Base-by-base conservation (phyloP, 805 yeast genomes). In the Helenozyma rhizophorensis region DNA sequence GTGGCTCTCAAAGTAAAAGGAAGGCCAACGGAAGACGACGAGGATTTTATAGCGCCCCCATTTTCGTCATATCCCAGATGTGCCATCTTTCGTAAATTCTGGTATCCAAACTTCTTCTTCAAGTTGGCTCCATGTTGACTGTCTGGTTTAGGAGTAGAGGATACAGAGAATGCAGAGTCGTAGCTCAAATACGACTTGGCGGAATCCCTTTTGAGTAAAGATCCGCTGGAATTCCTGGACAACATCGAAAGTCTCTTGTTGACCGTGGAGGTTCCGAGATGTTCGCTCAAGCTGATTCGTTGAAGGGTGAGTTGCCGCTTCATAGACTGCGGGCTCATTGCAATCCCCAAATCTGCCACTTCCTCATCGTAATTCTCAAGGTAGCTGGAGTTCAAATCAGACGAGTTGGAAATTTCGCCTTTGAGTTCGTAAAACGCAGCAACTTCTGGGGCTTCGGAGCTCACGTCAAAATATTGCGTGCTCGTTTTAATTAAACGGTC, bases 171-270 rank as follows among this genome's bases (percentile, higher is more conserved):
- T 1, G 70, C 72, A 1, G 83, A 77, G 48, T 78, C 83, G 40
- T 78, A 79, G 24, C 81, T 74, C 29, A 77, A 43, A 44, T 76
- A 78, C 1, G 83, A 78, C 37, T 65, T 64, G 3, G 54, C 44
- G 1, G 77, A 70, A 21, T 60, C 62, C 33, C 61, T 44, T 34
- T 58, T 65, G 37, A 56, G 48, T 1, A 50, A 33, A 2, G 65
- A 60, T 18, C 51, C 56, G 24, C 60, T 47, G 1, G 75, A 63
- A 14, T 54, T 52, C 16, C 58, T 51, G 1, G 66, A 57, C 9
- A 50, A 35, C 3, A 32, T 36, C 1, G 58, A 48, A 21, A 42
- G 27, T 19, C 56, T 36, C 30, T 44, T 47, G 29, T 27, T 37
- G 19, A 33, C 23, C 3, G 34, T 25, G 13, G 34, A 31, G 17